Evolutionary conservation across 768 basidiomycete genomes (phyloP).

Genomic region (Boletus vinaceobasis): DNA sequence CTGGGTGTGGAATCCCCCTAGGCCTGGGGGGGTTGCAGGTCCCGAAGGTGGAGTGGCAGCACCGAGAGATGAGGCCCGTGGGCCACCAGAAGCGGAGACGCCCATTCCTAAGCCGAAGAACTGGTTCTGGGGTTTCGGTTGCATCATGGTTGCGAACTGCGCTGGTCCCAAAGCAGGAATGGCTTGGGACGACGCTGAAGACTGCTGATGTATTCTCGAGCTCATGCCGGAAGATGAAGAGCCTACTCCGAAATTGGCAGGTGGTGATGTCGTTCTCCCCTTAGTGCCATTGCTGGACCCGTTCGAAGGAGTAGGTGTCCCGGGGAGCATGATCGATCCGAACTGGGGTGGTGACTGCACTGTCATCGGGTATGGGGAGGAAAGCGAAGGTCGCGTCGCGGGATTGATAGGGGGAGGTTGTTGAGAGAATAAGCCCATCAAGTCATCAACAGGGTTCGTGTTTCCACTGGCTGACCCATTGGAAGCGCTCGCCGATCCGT

Average conservation of each 20-base stretch:
- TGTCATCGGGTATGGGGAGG: constrained; percentile 13
- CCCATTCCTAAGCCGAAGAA: background rate
- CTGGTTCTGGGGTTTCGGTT: constrained; percentile 18
- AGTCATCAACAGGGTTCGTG: constrained; percentile 45
- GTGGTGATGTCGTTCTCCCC: constrained; percentile 15
- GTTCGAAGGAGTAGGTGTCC: constrained; percentile 34
- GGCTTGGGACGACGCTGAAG: background rate
- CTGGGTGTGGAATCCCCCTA: constrained; percentile 3
- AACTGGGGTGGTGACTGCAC: constrained; percentile 26
- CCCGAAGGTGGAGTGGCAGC: constrained; percentile 10
- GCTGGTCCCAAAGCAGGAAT: background rate
- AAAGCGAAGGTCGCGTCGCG: constrained; percentile 26
- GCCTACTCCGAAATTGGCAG: constrained; percentile 1
- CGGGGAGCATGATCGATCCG: constrained; percentile 43
- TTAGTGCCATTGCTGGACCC: constrained; percentile 13
- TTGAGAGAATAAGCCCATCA: constrained; percentile 56
- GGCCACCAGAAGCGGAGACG: background rate
- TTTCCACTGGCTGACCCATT: constrained; percentile 15
- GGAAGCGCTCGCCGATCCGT: constrained; percentile 29
- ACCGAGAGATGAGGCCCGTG: constrained; percentile 11
- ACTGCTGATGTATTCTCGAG: constrained; percentile 4
- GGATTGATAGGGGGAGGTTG: constrained; percentile 23
- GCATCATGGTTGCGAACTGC: constrained; percentile 15
- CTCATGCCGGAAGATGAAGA: constrained; percentile 2
- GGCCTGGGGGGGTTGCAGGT: constrained; percentile 9